These are phyloP conservation scores for Fusarium ambrosium DNA, from an alignment of 2,329 filamentous ascomycete genomes.

Conservation along the genomic window DNA sequence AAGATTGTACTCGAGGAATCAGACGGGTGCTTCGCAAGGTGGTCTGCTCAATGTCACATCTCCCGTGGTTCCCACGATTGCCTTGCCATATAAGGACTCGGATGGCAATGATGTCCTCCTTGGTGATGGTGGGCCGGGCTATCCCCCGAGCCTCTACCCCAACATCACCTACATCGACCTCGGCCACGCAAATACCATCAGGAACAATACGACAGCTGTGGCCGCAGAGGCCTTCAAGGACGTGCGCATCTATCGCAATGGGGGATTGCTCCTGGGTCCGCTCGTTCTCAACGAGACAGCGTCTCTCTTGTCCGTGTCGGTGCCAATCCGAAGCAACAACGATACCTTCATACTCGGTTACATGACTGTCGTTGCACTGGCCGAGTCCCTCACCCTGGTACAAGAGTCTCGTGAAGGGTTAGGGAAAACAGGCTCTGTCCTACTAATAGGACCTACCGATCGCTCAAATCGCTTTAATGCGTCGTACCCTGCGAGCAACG, in stretches of 20 bases:
- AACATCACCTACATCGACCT: constrained; percentile 77
- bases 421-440: constrained; percentile 75
- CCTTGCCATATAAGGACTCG: constrained; percentile 71
- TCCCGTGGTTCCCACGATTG: constrained; percentile 61
- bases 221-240: constrained; percentile 64
- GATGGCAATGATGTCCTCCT: constrained; percentile 72
- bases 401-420: constrained; percentile 77
- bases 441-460: constrained; percentile 78
- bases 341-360: constrained; percentile 80
- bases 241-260: constrained; percentile 63
- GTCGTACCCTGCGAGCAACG: constrained; percentile 60
- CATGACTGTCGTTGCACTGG: constrained; percentile 83
- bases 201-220: constrained; percentile 58
- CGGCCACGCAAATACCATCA: constrained; percentile 55
- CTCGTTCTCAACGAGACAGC: constrained; percentile 78
- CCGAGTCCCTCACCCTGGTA: constrained; percentile 72
- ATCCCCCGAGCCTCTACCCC: constrained; percentile 80
- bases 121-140: constrained; percentile 74
- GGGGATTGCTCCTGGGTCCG: constrained; percentile 81
- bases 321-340: constrained; percentile 78
- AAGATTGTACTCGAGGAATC: constrained; percentile 78
- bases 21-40: constrained; percentile 63
- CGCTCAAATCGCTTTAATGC: constrained; percentile 74
- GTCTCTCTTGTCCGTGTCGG: constrained; percentile 83
- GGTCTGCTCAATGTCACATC: constrained; percentile 77